These are phyloP conservation scores for Zasmidium angulare DNA, from an alignment of 2,329 filamentous ascomycete genomes.

Conservation along the genomic window DNA sequence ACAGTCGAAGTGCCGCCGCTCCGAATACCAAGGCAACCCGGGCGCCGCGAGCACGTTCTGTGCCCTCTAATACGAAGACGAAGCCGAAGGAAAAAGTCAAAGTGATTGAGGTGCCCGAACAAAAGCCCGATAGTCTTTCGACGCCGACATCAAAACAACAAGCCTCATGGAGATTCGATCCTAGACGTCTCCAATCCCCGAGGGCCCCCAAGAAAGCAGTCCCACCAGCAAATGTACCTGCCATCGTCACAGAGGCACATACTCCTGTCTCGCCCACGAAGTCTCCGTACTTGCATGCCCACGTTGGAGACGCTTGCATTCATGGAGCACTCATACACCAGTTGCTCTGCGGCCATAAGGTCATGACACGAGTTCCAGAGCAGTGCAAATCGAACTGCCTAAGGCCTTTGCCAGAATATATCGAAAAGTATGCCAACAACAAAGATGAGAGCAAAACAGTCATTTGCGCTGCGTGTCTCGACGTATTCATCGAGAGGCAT, in stretches of 20 bases:
- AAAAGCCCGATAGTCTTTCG: neutral
- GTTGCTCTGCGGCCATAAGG: conserved; percentile 20
- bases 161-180: neutral
- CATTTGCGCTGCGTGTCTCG: conserved; percentile 21
- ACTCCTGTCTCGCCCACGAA: neutral
- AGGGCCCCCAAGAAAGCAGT: neutral
- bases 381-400: conserved; percentile 20
- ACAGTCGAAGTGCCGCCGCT: neutral
- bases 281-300: conserved; percentile 1
- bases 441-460: conserved; percentile 9
- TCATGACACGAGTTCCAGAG: conserved; percentile 16
- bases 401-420: conserved; percentile 1
- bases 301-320: conserved; percentile 9
- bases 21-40: neutral
- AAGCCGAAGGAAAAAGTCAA: neutral
- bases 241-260: neutral
- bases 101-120: neutral
- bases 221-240: neutral
- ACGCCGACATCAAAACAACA: neutral
- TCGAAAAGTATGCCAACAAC: conserved; percentile 11
- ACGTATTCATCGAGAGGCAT: conserved; percentile 13
- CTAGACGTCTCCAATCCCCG: neutral
- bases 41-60: neutral
- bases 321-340: conserved; percentile 5
- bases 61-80: neutral